A percentile compares a stretch with the other conserved stretches of the same genome.
Evolutionary conservation across 768 basidiomycete genomes (phyloP).

Genomic region (Termitomyces sp.): DNA sequence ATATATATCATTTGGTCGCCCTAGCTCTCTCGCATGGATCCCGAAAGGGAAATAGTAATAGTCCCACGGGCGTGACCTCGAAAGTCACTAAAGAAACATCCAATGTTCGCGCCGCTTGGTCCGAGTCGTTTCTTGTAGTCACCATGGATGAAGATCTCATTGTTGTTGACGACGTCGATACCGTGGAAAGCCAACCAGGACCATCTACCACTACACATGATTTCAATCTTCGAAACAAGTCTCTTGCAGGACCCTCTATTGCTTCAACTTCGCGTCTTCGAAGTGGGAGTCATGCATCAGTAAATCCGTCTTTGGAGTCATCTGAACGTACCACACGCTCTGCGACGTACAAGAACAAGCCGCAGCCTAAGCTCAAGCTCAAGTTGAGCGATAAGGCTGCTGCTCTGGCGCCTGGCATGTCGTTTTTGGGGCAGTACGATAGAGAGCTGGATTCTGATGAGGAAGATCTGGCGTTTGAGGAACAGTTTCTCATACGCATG

Average conservation of each 20-base stretch:
- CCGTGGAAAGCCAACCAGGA: conserved; percentile 27
- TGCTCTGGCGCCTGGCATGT: conserved; percentile 79
- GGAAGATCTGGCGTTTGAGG: conserved; percentile 93
- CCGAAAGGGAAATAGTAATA: too few species aligned
- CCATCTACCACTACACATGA: conserved; percentile 27
- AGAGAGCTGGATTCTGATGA: conserved; percentile 94
- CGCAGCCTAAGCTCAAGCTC: conserved; percentile 79
- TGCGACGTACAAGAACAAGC: conserved; percentile 41
- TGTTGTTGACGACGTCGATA: conserved; percentile 56
- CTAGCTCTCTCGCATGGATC: neutral
- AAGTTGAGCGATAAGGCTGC: conserved; percentile 84
- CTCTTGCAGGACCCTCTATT: conserved; percentile 16
- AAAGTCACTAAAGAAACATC: too few species aligned
- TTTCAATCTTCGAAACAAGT: conserved; percentile 19
- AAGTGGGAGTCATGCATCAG: conserved; percentile 27
- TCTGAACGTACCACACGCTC: conserved; percentile 59
- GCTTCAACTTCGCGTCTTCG: conserved; percentile 31
- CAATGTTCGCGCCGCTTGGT: too few species aligned
- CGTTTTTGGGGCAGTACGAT: conserved; percentile 89
- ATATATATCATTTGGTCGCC: neutral
- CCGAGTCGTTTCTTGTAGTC: neutral
- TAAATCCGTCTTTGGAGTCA: conserved; percentile 22
- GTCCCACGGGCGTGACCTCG: too few species aligned
- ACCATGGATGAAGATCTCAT: conserved; percentile 60
- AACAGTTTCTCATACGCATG: conserved; percentile 92